Evolutionary conservation across 768 basidiomycete genomes (phyloP).

Genomic region (Heimioporus sp.): DNA sequence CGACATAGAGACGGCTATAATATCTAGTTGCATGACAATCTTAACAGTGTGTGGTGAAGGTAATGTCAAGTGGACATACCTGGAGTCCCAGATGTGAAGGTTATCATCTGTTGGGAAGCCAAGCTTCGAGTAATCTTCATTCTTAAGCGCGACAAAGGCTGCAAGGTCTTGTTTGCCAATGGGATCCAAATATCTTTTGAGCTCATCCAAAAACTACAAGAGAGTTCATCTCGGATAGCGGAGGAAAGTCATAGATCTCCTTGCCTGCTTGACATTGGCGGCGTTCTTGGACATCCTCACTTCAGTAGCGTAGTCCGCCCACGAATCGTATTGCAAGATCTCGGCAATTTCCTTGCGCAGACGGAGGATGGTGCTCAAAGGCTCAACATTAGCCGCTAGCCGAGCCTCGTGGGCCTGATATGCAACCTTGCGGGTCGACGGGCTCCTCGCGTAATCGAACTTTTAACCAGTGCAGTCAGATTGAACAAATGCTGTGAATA

Average conservation of each 20-base stretch:
- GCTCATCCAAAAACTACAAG: slow-evolving; percentile 70
- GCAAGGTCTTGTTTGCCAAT: slow-evolving; percentile 67
- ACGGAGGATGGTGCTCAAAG: slow-evolving; percentile 64
- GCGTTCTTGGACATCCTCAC: slow-evolving; percentile 82
- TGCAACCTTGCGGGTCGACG: slow-evolving; percentile 67
- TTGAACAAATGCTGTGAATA: background rate
- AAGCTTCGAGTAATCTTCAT: slow-evolving; percentile 62
- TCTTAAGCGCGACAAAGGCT: slow-evolving; percentile 69
- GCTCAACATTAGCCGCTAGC: slow-evolving; percentile 65
- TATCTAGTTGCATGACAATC: slow-evolving; percentile 17
- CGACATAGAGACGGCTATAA: slow-evolving; percentile 45
- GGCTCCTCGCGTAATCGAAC: slow-evolving; percentile 79
- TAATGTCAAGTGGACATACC: slow-evolving; percentile 35
- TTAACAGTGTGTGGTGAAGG: background rate
- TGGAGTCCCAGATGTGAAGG: slow-evolving; percentile 85
- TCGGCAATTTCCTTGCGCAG: slow-evolving; percentile 69
- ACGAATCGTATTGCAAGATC: slow-evolving; percentile 71
- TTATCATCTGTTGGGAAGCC: slow-evolving; percentile 65
- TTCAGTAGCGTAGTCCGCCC: slow-evolving; percentile 85
- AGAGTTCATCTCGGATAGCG: background rate
- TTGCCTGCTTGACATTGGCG: slow-evolving; percentile 54
- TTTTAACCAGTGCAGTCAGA: slow-evolving; percentile 25
- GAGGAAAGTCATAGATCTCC: background rate
- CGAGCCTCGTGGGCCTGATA: slow-evolving; percentile 68
- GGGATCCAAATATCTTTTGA: slow-evolving; percentile 70